Conservation (phyloP, 2,329 filamentous ascomycete genomes). For the Mycosphaerella arachidis region DNA sequence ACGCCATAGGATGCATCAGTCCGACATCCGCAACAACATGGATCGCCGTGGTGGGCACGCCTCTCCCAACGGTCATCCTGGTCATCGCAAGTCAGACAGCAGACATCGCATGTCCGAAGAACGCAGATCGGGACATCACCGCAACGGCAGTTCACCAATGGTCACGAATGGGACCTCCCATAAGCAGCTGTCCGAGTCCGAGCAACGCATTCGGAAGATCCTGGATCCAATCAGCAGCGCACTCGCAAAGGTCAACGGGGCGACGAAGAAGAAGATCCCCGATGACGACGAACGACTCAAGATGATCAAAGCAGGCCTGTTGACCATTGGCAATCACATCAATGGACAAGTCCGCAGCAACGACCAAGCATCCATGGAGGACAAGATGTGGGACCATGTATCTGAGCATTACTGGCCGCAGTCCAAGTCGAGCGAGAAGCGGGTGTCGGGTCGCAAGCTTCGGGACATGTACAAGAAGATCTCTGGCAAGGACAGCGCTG, state of each 20-base stretch:
- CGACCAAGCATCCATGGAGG: constrained; percentile 23
- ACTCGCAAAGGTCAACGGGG: constrained; percentile 56
- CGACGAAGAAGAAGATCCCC: constrained; percentile 59
- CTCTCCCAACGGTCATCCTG: constrained; percentile 46
- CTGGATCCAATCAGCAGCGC: constrained; percentile 58
- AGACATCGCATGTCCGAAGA: constrained; percentile 54
- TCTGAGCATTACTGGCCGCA: constrained; percentile 36
- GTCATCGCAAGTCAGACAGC: constrained; percentile 41
- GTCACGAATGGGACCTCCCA: constrained; percentile 33
- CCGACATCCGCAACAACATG: constrained; percentile 32
- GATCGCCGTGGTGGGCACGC: constrained; percentile 38
- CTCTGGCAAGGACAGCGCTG: constrained; percentile 25
- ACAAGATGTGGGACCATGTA: constrained; percentile 35
- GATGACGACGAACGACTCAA: constrained; percentile 59
- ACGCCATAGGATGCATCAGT: constrained; percentile 31
- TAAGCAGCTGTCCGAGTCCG: constrained; percentile 38
- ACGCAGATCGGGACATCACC: constrained; percentile 36
- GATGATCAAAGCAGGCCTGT: constrained; percentile 58
- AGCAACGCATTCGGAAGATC: constrained; percentile 50
- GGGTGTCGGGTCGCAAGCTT: constrained; percentile 34
- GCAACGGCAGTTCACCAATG: constrained; percentile 35
- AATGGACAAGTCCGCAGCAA: constrained; percentile 40
- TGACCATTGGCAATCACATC: constrained; percentile 61
- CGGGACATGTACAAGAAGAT: constrained; percentile 37
- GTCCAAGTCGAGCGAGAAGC: constrained; percentile 31